A percentile compares a stretch with the other conserved stretches of the same genome.
phyloP scores from a whole-genome alignment of 176 grass and related monocot genomes.

The Juncus effusus region DNA sequence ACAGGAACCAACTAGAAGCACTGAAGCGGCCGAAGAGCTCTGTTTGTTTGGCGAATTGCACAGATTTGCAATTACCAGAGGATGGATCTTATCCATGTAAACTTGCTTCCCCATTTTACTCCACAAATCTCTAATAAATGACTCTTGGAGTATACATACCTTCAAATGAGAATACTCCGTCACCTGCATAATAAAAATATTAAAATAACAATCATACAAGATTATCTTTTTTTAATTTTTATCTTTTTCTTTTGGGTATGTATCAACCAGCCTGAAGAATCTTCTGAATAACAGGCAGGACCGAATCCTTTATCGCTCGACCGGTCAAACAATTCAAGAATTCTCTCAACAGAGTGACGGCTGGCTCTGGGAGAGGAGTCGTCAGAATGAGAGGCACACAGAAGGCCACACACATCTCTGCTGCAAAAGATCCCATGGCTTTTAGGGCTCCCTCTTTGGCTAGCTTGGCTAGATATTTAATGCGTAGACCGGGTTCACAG shows the following conservation, averaged over 20 bases:
- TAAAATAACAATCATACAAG: constrained; percentile 27
- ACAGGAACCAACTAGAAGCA: constrained; percentile 83
- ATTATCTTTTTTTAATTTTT: constrained; percentile 4
- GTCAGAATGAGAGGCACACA: constrained; percentile 66
- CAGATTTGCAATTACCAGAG: constrained; percentile 72
- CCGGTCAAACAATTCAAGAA: constrained; percentile 70
- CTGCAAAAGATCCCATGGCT: constrained; percentile 78
- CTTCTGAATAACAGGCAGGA: constrained; percentile 85
- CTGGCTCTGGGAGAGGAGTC: constrained; percentile 47
- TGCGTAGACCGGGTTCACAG: constrained; percentile 50
- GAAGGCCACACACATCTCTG: constrained; percentile 76
- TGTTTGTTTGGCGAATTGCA: constrained; percentile 74
- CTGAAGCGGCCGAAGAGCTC: constrained; percentile 60
- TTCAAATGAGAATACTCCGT: constrained; percentile 84
- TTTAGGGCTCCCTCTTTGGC: constrained; percentile 67
- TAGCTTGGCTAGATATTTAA: constrained; percentile 79
- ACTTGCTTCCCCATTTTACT: constrained; percentile 77
- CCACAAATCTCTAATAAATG: constrained; percentile 84
- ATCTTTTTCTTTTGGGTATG: constrained; percentile 11
- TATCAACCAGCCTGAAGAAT: constrained; percentile 95
- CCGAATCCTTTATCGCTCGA: constrained; percentile 50
- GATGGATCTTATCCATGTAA: constrained; percentile 82
- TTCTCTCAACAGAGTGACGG: constrained; percentile 65
- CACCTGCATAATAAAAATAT: constrained; percentile 39
- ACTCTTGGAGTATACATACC: constrained; percentile 87